phyloP scores from a whole-genome alignment of 2,329 filamentous ascomycete species.

The Pyricularia pennisetigena region DNA sequence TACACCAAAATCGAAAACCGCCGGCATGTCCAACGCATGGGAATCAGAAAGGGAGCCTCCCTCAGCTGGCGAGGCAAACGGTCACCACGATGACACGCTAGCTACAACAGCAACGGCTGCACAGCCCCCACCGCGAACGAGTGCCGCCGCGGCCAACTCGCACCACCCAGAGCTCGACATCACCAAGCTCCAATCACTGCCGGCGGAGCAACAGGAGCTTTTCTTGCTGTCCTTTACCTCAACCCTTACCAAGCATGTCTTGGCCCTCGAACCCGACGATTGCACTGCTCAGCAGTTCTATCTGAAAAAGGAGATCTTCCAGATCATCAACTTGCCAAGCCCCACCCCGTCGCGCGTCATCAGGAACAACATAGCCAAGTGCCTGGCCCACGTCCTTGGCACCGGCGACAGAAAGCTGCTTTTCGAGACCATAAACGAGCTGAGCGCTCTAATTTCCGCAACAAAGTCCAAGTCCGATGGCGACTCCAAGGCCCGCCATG shows the following conservation, averaged over 20 bases:
- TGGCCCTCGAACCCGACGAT: constrained; percentile 63
- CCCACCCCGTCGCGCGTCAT: constrained; percentile 82
- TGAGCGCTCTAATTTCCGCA: constrained; percentile 57
- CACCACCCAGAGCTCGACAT: constrained; percentile 73
- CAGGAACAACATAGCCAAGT: constrained; percentile 78
- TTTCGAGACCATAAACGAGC: constrained; percentile 89
- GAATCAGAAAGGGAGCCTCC: background rate
- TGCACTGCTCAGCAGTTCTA: constrained; percentile 83
- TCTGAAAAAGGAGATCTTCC: constrained; percentile 88
- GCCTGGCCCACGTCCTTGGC: constrained; percentile 71
- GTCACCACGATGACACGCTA: background rate
- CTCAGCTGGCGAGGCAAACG: background rate
- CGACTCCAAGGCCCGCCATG: constrained; percentile 68
- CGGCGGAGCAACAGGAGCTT: constrained; percentile 90
- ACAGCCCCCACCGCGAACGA: constrained; percentile 9
- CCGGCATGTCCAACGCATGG: constrained; percentile 4
- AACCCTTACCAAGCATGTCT: constrained; percentile 71
- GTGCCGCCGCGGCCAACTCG: constrained; percentile 21
- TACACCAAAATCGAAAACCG: background rate
- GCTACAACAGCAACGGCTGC: background rate
- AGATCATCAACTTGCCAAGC: constrained; percentile 74
- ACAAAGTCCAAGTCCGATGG: constrained; percentile 68
- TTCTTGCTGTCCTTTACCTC: constrained; percentile 86
- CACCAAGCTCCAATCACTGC: constrained; percentile 77
- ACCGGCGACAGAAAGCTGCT: constrained; percentile 85